Base-by-base conservation (phyloP, 1,284 basidiomycete species). In the Kalmanozyma brasiliensis region DNA sequence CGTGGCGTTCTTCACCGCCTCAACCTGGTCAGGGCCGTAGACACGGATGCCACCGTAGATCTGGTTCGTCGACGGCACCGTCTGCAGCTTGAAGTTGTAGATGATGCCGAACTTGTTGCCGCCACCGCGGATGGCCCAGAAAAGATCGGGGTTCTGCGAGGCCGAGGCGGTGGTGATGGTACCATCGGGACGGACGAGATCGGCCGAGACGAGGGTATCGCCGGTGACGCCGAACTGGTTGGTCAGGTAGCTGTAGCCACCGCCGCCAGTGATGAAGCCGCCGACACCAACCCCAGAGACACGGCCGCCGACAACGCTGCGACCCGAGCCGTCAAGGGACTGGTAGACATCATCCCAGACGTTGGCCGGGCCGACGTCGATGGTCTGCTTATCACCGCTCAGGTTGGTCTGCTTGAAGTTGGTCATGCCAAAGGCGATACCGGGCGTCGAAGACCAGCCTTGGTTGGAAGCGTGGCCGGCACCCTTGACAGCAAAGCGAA, bases 301-400 rank as follows among this genome's bases (percentile, higher is more conserved):
- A 20, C 74, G 55, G 19, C 74, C 74, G 30, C 74, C 74, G 23
- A 74, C 68, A 16, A 72, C 53, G 16, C 49, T 62, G 30, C 57
- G 47, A 23, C 71, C 71, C 7, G 55, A 47, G 7, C 46, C 60
- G 20, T 66, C 46, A 16, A 75, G 49, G 10, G 24, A 52, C 22
- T 41, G 19, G 56, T 76, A 76, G 13, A 76, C 74, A 23, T 73
- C 62, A 41, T 75, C 74, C 74, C 74, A 76, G 9, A 66, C 41
- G 47, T 69, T 73, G 17, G 56, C 74, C 1, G 69, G 53, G 4
- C 74, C 74, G 8, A 74, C 57, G 35, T 74, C 69, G 49, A 76
- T 65, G 32, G 63, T 66, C 30, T 40, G 52, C 60, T 71, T 74
- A 56, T 72, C 66, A 14, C 40, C 43, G 30, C 51, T 40, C 4